Conservation (phyloP, 129 eudicot species). For the Centella asiatica region DNA sequence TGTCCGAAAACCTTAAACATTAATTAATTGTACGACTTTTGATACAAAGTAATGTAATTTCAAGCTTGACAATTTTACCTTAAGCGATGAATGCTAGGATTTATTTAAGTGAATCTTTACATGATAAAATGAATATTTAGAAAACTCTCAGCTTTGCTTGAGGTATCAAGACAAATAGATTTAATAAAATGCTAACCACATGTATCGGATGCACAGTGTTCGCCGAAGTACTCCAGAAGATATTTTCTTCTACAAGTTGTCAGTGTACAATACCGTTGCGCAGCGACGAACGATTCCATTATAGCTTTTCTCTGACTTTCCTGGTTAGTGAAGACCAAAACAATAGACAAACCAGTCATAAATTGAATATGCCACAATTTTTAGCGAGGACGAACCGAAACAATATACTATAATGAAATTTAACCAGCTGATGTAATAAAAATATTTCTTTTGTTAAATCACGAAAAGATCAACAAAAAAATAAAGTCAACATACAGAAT, state of each 20-base stretch:
- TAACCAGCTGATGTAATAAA: no score
- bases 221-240: conserved; percentile 76
- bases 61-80: no score
- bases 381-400: background rate
- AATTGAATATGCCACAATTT: conserved; percentile 4
- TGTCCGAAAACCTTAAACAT: no score
- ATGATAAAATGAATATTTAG: no score
- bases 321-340: conserved; percentile 27
- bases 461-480: background rate
- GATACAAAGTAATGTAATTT: no score
- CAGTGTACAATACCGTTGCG: conserved; percentile 74
- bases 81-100: no score
- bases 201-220: conserved; percentile 37
- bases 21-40: no score
- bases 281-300: conserved; percentile 75
- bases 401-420: no score
- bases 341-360: background rate
- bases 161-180: conserved; percentile 9
- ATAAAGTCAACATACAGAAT: conserved; percentile 41
- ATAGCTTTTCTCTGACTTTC: conserved; percentile 72
- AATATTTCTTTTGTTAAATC: no score
- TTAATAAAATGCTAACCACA: conserved; percentile 47
- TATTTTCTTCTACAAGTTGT: conserved; percentile 78
- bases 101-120: no score
- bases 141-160: no score